Percentiles rank a stretch among this genome's conserved stretches.
These are phyloP conservation scores for Malus fusca DNA, from an alignment of 306 rosid genomes.

Conservation along the genomic window DNA sequence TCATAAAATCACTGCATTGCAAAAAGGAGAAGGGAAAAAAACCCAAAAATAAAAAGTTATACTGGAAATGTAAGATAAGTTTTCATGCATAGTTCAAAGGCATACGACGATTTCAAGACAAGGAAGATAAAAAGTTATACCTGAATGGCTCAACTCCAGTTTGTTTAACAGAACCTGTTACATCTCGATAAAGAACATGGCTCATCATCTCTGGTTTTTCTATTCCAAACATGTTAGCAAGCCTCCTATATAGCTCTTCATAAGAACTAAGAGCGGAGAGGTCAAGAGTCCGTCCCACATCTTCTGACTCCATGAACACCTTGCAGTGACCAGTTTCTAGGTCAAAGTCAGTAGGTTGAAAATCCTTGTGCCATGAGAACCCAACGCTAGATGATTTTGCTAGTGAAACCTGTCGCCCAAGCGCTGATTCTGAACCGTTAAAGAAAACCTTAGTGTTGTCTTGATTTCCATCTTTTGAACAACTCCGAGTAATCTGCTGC, in stretches of 20 bases:
- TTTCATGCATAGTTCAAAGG: background rate
- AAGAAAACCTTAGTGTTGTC: slow-evolving; percentile 39
- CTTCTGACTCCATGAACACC: slow-evolving; percentile 89
- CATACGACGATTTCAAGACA: background rate
- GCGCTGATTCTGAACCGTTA: slow-evolving; percentile 33
- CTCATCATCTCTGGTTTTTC: slow-evolving; percentile 58
- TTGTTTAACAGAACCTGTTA: slow-evolving; percentile 60
- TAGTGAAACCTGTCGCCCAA: slow-evolving; percentile 31
- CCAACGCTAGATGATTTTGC: slow-evolving; percentile 47
- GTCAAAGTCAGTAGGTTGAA: slow-evolving; percentile 31
- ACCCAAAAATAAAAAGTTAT: background rate
- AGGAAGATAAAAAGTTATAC: slow-evolving; percentile 19
- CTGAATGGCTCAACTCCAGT: slow-evolving; percentile 90
- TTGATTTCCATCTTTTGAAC: slow-evolving; percentile 28
- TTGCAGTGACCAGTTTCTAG: slow-evolving; percentile 77
- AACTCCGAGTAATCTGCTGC: slow-evolving; percentile 62
- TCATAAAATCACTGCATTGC: slow-evolving; percentile 70
- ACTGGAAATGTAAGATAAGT: background rate
- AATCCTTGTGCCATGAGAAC: slow-evolving; percentile 44
- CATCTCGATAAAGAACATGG: slow-evolving; percentile 75
- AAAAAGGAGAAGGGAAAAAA: background rate
- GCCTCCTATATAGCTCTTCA: slow-evolving; percentile 67
- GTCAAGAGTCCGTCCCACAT: slow-evolving; percentile 83
- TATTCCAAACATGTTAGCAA: slow-evolving; percentile 77
- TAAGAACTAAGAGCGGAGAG: slow-evolving; percentile 62